Percentiles rank a stretch among this genome's conserved stretches.
Evolutionary conservation across 129 eudicot species (phyloP).

Genomic region (Scalesia atractyloides): DNA sequence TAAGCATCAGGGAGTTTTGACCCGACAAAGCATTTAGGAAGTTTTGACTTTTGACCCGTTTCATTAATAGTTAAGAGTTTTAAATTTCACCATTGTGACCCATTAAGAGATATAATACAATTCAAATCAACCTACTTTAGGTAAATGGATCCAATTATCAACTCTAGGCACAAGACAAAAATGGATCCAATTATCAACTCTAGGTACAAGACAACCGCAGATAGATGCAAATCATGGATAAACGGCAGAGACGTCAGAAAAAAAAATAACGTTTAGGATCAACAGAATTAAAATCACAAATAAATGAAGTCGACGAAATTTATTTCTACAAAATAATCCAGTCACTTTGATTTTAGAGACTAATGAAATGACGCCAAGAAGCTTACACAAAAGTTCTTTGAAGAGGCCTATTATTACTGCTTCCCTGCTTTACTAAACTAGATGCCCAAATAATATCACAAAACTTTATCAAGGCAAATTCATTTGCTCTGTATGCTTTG

Average conservation of each 20-base stretch:
- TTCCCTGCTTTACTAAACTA: too few relatives aligned
- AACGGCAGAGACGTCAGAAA: conserved; percentile 5
- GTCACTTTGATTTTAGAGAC: background rate
- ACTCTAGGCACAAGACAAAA: conserved; percentile 1
- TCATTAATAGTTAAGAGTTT: background rate
- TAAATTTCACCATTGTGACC: background rate
- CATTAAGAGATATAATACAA: background rate
- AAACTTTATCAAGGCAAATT: too few relatives aligned
- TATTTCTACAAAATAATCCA: background rate
- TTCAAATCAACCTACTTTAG: background rate
- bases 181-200: background rate
- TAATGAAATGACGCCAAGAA: background rate
- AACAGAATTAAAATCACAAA: background rate
- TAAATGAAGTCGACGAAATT: background rate
- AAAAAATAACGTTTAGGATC: background rate
- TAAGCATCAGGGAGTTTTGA: too few relatives aligned
- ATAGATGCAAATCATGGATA: conserved; percentile 4
- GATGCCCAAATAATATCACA: too few relatives aligned
- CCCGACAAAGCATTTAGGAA: background rate
- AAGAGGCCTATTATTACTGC: too few relatives aligned
- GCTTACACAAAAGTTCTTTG: background rate
- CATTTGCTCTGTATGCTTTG: background rate
- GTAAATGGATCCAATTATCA: background rate
- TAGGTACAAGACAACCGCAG: background rate
- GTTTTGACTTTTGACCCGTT: background rate